Conservation (phyloP, 2,329 filamentous ascomycete species). For the Monosporascus ibericus region DNA sequence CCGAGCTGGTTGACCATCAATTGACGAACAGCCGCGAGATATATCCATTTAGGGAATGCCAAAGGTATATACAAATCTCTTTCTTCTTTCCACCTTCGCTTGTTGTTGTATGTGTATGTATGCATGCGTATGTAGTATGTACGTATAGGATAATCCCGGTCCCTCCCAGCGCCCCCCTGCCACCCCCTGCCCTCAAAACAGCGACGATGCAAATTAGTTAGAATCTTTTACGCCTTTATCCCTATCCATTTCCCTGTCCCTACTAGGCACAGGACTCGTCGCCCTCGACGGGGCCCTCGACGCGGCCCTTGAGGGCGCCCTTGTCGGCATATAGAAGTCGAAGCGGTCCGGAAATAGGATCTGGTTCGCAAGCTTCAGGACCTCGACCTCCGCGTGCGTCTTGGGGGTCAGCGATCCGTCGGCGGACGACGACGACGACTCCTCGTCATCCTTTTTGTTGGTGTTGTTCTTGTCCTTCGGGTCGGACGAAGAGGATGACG, state of each 20-base stretch:
- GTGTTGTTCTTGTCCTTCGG: constrained; percentile 12
- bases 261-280: not conserved
- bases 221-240: not conserved
- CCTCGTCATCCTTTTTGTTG: constrained; percentile 15
- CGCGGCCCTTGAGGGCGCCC: constrained; percentile 7
- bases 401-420: not conserved
- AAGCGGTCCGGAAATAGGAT: constrained; percentile 50
- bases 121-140: too few species aligned
- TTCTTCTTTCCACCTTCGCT: not conserved
- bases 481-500: constrained; percentile 4
- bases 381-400: constrained; percentile 42
- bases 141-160: too few species aligned
- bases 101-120: not conserved
- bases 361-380: constrained; percentile 48
- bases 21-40: not conserved
- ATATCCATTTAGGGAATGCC: not conserved
- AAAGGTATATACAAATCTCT: not conserved
- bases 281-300: not conserved
- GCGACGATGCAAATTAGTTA: too few species aligned
- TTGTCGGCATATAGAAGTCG: constrained; percentile 40
- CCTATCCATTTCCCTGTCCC: constrained; percentile 3
- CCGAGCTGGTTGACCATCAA: not conserved
- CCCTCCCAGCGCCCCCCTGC: too few species aligned
- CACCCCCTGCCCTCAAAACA: too few species aligned
- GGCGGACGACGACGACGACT: constrained; percentile 17